Percentiles rank a stretch among this genome's conserved stretches.
Conservation (phyloP, 306 rosid species). For the Sphenostylis stenocarpa region DNA sequence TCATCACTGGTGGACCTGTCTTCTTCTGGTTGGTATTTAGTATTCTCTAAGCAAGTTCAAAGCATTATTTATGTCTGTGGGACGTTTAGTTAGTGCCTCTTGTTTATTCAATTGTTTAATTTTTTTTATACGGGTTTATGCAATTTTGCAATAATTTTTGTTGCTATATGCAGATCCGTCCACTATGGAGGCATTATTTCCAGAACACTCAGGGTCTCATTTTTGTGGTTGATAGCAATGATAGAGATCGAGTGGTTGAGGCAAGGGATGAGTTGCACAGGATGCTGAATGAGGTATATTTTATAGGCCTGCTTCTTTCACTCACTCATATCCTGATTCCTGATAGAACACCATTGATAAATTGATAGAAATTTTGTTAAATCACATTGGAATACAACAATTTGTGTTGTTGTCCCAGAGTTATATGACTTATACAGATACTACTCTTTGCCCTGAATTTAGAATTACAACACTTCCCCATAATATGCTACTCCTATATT, state of each 20-base stretch:
- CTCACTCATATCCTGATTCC: background rate
- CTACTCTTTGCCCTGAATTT: background rate
- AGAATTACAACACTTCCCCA: background rate
- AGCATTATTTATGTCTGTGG: background rate
- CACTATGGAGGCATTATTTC: conserved; percentile 99
- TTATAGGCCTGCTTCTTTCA: background rate
- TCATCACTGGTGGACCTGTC: background rate
- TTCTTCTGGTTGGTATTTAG: conserved; percentile 4
- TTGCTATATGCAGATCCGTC: conserved; percentile 71
- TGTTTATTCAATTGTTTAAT: conserved; percentile 1
- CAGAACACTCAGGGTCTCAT: conserved; percentile 98
- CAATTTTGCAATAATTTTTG: conserved; percentile 20
- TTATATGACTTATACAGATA: background rate
- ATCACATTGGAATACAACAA: background rate
- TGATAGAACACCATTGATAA: background rate
- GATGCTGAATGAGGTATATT: conserved; percentile 91
- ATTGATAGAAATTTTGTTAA: background rate
- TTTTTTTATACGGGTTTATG: background rate
- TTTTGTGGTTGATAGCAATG: conserved; percentile 98
- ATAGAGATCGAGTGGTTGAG: conserved; percentile 92
- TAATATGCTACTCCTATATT: background rate
- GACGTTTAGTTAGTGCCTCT: background rate
- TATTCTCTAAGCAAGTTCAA: background rate
- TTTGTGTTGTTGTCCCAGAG: background rate
- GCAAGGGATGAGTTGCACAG: conserved; percentile 99